phyloP scores from a whole-genome alignment of 352 stramenopile genomes.

The Globisporangium lucens region DNA sequence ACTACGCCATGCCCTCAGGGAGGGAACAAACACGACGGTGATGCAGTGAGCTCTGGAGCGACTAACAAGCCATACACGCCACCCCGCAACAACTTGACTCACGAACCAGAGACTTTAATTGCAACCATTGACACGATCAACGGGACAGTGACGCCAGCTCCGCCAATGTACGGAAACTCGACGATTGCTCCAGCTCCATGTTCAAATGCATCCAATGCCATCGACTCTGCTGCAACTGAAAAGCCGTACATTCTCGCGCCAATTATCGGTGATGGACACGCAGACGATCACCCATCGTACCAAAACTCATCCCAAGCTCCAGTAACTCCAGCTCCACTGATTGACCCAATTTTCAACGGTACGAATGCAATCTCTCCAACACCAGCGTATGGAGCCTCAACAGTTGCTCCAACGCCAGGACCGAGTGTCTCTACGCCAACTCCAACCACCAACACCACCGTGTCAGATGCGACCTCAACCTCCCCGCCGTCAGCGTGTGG shows the following conservation, averaged over 20 bases:
- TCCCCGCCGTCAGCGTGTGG: neutral
- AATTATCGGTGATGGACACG: neutral
- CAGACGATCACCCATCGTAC: neutral
- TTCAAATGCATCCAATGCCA: neutral
- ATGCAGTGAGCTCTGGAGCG: neutral
- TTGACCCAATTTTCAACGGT: neutral
- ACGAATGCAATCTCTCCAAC: neutral
- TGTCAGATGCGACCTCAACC: neutral
- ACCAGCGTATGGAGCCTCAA: neutral
- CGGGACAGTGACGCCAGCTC: neutral
- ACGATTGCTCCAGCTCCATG: neutral
- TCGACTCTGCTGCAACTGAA: neutral
- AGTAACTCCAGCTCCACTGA: neutral
- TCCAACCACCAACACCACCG: neutral
- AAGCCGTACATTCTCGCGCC: neutral
- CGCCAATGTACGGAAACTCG: neutral
- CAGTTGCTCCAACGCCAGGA: neutral
- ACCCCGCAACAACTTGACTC: neutral
- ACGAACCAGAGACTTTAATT: neutral
- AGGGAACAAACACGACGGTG: neutral
- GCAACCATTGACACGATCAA: neutral
- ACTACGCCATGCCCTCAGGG: neutral
- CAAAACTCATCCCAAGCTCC: neutral
- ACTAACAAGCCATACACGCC: neutral
- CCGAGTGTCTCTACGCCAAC: neutral